A percentile compares a stretch with the other conserved stretches of the same genome.
Conservation (phyloP, 2,329 filamentous ascomycete species). For the Pseudomassariella vexata region DNA sequence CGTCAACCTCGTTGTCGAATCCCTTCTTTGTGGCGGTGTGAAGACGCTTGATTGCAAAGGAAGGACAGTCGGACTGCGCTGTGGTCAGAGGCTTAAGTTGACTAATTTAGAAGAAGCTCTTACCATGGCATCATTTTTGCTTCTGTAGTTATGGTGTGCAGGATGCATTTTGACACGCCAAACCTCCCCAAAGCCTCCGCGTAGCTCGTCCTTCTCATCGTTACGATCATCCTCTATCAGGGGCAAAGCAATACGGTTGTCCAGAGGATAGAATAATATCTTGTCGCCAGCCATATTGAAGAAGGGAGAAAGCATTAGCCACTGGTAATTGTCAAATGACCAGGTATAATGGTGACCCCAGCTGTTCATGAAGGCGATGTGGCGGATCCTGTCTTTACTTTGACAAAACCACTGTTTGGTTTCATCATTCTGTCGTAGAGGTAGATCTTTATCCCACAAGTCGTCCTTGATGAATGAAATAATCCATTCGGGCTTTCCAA, state of each 20-base stretch:
- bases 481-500: background rate
- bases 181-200: background rate
- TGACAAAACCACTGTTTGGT: background rate
- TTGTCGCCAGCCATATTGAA: background rate
- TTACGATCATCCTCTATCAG: background rate
- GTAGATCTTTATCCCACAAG: background rate
- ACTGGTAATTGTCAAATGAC: background rate
- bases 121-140: too few relatives aligned
- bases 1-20: background rate
- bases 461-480: background rate
- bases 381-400: background rate
- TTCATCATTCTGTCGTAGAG: background rate
- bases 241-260: background rate
- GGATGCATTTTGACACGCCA: background rate
- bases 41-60: conserved; percentile 1
- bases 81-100: too few relatives aligned
- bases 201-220: background rate
- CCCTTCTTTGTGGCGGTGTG: background rate
- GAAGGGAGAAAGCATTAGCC: background rate
- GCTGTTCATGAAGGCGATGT: background rate
- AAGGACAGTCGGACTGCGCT: too few relatives aligned
- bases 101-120: too few relatives aligned
- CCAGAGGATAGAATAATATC: background rate
- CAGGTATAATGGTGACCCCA: too few relatives aligned
- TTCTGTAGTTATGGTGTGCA: background rate